These are phyloP conservation scores for Candida silvatica DNA, from an alignment of 805 yeast genomes.

Conservation along the genomic window DNA sequence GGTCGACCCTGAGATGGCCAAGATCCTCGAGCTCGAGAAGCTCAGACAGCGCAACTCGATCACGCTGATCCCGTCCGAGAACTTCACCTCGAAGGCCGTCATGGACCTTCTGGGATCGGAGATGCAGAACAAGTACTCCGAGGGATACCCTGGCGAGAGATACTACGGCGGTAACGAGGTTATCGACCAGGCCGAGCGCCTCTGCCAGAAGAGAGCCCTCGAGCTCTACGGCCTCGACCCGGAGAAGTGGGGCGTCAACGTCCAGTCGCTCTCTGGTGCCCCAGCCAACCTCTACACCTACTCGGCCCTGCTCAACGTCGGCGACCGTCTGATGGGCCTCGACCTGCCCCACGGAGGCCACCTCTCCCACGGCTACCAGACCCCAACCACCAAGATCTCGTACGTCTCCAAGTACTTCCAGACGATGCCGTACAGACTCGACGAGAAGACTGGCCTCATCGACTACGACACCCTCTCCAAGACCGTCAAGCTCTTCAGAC, in stretches of 20 bases:
- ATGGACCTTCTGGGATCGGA: conserved; percentile 92
- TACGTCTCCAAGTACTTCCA: conserved; percentile 90
- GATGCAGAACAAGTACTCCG: conserved; percentile 97
- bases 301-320: conserved; percentile 80
- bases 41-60: conserved; percentile 86
- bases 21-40: conserved; percentile 68
- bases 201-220: conserved; percentile 89
- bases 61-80: conserved; percentile 90
- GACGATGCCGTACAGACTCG: conserved; percentile 94
- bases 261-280: conserved; percentile 91
- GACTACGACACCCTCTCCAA: conserved; percentile 84
- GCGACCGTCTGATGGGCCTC: conserved; percentile 93
- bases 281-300: conserved; percentile 94
- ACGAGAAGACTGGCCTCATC: conserved; percentile 79
- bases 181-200: conserved; percentile 82
- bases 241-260: conserved; percentile 94
- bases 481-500: conserved; percentile 82
- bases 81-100: conserved; percentile 91
- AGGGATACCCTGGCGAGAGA: conserved; percentile 97
- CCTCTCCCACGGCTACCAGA: conserved; percentile 94
- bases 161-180: conserved; percentile 97
- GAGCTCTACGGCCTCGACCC: conserved; percentile 72
- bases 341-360: conserved; percentile 99
- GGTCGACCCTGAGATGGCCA: conserved; percentile 78
- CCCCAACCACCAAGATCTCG: conserved; percentile 81